Percentiles rank a stretch among this genome's conserved stretches.
These are phyloP conservation scores for Malus domestica DNA, from an alignment of 306 rosid species.

Conservation along the genomic window DNA sequence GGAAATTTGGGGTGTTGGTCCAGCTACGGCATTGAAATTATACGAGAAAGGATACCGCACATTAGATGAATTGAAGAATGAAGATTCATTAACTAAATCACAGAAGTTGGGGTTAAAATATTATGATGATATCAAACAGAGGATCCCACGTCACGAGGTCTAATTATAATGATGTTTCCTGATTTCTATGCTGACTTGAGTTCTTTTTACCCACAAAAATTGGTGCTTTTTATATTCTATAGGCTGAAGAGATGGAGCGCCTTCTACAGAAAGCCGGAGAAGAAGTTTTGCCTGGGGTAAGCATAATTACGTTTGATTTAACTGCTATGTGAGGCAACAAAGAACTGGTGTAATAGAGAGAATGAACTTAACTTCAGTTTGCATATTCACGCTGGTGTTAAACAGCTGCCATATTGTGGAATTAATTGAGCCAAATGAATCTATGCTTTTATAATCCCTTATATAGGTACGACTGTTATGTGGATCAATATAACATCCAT, in stretches of 20 bases:
- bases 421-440: not conserved
- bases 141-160: constrained; percentile 86
- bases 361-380: not conserved
- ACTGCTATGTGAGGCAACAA: not conserved
- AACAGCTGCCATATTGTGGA: not conserved
- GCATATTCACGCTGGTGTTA: not conserved
- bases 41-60: constrained; percentile 82
- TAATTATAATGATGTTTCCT: not conserved
- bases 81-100: constrained; percentile 60
- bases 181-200: constrained; percentile 1
- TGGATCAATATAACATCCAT: constrained; percentile 2
- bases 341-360: not conserved
- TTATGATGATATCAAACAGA: constrained; percentile 75
- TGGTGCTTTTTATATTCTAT: constrained; percentile 17
- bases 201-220: not conserved
- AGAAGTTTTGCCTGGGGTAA: constrained; percentile 77
- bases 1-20: constrained; percentile 95
- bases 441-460: not conserved
- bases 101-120: constrained; percentile 86
- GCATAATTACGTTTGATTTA: constrained; percentile 11
- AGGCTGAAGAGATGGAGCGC: constrained; percentile 82
- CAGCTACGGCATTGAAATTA: constrained; percentile 81
- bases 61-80: constrained; percentile 65
- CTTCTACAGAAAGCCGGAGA: constrained; percentile 66
- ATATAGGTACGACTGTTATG: not conserved